These are phyloP conservation scores for Pestalotiopsis sp. DNA, from an alignment of 2,329 filamentous ascomycete species.

Conservation along the genomic window DNA sequence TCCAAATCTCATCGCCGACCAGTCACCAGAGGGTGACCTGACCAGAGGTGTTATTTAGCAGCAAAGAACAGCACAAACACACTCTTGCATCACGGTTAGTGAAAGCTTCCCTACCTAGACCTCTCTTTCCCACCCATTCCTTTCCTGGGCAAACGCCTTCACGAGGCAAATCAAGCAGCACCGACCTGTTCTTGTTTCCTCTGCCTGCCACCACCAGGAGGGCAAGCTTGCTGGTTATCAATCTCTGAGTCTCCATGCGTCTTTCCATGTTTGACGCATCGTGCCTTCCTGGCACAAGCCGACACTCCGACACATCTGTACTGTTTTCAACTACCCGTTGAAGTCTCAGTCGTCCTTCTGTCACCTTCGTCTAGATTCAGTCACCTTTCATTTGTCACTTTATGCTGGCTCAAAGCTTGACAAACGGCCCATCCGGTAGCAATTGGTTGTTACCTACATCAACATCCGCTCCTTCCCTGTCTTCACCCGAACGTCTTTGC, in stretches of 20 bases:
- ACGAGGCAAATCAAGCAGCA: neutral
- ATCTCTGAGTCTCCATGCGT: no score
- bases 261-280: neutral
- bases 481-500: neutral
- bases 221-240: neutral
- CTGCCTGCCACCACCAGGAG: neutral
- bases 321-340: neutral
- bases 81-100: neutral
- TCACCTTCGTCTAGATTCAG: neutral
- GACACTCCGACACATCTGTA: neutral
- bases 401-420: neutral
- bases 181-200: neutral
- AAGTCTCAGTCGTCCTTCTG: neutral
- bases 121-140: neutral
- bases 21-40: neutral
- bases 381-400: neutral
- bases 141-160: neutral
- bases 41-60: no score
- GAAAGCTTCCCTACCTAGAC: neutral
- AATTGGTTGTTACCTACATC: neutral
- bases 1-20: neutral
- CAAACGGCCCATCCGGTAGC: neutral
- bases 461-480: neutral
- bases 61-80: neutral
- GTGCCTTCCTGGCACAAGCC: neutral